These are phyloP conservation scores for Yamadazyma mexicana DNA, from an alignment of 1,139 yeast genomes.

Conservation along the genomic window DNA sequence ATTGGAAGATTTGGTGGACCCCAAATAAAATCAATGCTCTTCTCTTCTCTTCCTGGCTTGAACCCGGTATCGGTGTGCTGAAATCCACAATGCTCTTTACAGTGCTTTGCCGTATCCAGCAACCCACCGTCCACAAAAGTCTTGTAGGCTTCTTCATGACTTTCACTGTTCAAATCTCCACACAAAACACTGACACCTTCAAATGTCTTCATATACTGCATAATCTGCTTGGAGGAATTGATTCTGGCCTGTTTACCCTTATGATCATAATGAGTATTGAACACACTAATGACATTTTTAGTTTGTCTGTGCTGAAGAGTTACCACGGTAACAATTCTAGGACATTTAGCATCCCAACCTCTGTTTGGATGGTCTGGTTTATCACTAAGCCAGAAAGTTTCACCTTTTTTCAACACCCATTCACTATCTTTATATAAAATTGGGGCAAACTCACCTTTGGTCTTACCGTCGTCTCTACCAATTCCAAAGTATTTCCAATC, in stretches of 20 bases:
- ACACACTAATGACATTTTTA: constrained; percentile 28
- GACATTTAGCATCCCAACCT: constrained; percentile 45
- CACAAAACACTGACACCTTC: constrained; percentile 35
- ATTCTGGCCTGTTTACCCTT: constrained; percentile 39
- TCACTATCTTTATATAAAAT: constrained; percentile 34
- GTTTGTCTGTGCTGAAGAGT: constrained; percentile 25
- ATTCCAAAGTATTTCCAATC: constrained; percentile 45
- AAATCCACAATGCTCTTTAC: constrained; percentile 22
- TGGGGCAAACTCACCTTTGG: constrained; percentile 47
- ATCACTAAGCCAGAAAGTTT: constrained; percentile 46
- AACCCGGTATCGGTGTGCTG: constrained; percentile 43
- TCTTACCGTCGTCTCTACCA: constrained; percentile 50
- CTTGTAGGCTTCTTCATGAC: constrained; percentile 18
- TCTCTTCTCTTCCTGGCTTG: constrained; percentile 21
- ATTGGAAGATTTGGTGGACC: constrained; percentile 19
- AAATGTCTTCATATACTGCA: constrained; percentile 27
- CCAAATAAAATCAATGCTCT: constrained; percentile 33
- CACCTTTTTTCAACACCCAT: constrained; percentile 30
- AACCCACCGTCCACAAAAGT: constrained; percentile 25
- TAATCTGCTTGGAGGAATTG: constrained; percentile 29
- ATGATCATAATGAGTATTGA: constrained; percentile 49
- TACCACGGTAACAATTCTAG: constrained; percentile 42
- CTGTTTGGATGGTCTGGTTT: constrained; percentile 42
- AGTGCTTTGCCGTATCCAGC: constrained; percentile 20
- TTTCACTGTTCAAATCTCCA: constrained; percentile 19